Evolutionary conservation across 768 basidiomycete species (phyloP), one percentile per base, ranked within the genome.

Genomic region (Leccinum sublutescens): DNA sequence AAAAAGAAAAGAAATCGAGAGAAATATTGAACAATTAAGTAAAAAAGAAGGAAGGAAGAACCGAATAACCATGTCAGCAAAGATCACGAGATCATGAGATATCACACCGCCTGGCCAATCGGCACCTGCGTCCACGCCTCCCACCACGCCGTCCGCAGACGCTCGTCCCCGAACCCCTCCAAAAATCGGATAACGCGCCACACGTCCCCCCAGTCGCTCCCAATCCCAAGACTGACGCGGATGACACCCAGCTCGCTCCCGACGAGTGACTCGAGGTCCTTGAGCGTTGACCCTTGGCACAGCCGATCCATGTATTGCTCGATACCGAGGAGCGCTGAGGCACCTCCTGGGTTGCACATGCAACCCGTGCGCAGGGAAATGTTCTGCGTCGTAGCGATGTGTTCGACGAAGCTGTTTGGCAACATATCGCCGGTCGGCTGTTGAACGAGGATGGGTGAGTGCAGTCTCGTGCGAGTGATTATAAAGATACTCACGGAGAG

Each of bases 321-420:
- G 31, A 91, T 80, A 0, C 85, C 86, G 5, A 92, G 79, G 15
- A 93, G 74, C 5, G 87, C 82, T 1, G 89, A 85, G 0, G 90
- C 88, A 17, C 85, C 91, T 10, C 92, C 92, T 15, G 91, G 89
- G 63, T 93, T 94, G 68, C 92, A 94, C 84, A 93, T 87, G 71
- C 91, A 94, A 0, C 91, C 91, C 3, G 91, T 90, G 47, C 91
- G 85, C 33, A 93, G 74, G 17, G 90, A 91, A 58, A 93, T 86
- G 53, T 79, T 82, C 62, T 82, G 79, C 54, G 73, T 77, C 17
- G 85, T 79, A 14, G 90, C 89, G 1, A 86, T 79, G 64, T 86
- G 78, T 67, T 89, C 89, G 65, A 92, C 79, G 72, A 91, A 91
- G 3, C 85, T 84, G 61, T 87, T 86, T 0, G 89, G 83, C 5